Conservation (phyloP, 2,329 filamentous ascomycete genomes). For the Mollisia scopiformis region DNA sequence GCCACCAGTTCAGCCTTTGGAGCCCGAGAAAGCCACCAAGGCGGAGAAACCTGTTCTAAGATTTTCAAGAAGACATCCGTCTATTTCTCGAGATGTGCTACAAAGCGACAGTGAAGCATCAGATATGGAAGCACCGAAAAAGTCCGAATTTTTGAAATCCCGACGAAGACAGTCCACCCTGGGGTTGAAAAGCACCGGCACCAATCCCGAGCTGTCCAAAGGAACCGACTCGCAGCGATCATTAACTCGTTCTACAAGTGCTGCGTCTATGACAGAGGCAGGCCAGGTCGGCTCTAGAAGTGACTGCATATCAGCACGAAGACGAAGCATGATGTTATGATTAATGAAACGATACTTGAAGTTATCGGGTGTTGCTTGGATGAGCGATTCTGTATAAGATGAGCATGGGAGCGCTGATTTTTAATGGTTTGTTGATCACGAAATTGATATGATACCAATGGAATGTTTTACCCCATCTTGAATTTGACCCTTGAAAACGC, state of each 20-base stretch:
- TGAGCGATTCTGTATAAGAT: conserved; percentile 25
- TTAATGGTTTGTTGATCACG: conserved; percentile 16
- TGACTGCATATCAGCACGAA: conserved; percentile 34
- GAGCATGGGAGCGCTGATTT: conserved; percentile 2
- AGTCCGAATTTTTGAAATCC: conserved; percentile 11
- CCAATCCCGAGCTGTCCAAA: conserved; percentile 14
- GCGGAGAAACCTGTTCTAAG: conserved; percentile 24
- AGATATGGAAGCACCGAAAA: conserved; percentile 27
- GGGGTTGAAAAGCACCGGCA: conserved; percentile 22
- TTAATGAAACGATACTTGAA: conserved; percentile 24
- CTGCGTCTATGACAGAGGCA: conserved; percentile 17
- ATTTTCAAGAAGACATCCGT: conserved; percentile 29
- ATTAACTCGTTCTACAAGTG: conserved; percentile 25
- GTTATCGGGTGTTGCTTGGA: conserved; percentile 21
- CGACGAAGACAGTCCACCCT: conserved; percentile 35
- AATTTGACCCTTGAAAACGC: conserved; percentile 3
- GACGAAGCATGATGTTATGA: conserved; percentile 41
- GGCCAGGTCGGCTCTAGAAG: conserved; percentile 23
- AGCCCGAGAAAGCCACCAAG: conserved; percentile 4
- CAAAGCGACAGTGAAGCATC: conserved; percentile 29
- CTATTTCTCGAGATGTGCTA: conserved; percentile 17
- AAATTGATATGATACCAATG: conserved; percentile 35
- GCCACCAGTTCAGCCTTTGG: conserved; percentile 16
- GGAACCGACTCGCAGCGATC: conserved; percentile 22
- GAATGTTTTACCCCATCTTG: conserved; percentile 16